Percentiles rank a stretch among this genome's conserved stretches.
Evolutionary conservation across 768 basidiomycete genomes (phyloP).

Genomic region (Xerocomellus intermedius): DNA sequence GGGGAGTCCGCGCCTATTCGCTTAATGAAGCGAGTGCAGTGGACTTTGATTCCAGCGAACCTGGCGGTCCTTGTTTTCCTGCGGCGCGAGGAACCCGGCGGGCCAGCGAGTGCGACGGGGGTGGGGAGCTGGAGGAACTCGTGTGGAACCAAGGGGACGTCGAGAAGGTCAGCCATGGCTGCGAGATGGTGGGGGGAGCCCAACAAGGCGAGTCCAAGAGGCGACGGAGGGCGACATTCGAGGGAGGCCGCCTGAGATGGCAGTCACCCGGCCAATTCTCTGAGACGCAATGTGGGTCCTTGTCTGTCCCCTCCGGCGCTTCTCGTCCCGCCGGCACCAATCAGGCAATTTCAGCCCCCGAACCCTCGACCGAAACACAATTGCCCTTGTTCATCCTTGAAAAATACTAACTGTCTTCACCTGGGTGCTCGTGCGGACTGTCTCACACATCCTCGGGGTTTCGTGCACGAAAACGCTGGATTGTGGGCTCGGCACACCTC

Average conservation of each 20-base stretch:
- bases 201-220: background rate
- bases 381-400: background rate
- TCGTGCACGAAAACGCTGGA: background rate
- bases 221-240: background rate
- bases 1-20: conserved; percentile 58
- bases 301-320: background rate
- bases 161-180: conserved; percentile 3
- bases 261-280: conserved; percentile 9
- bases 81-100: conserved; percentile 20
- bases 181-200: background rate
- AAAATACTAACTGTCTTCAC: background rate
- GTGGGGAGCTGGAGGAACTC: conserved; percentile 36
- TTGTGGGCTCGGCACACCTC: conserved; percentile 2
- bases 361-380: background rate
- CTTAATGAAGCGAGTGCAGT: conserved; percentile 53
- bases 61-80: conserved; percentile 40
- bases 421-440: background rate
- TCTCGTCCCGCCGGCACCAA: conserved; percentile 6
- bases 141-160: background rate
- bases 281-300: conserved; percentile 5
- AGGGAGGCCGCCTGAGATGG: background rate
- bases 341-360: conserved; percentile 14
- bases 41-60: conserved; percentile 37
- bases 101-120: conserved; percentile 39
- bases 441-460: background rate